Evolutionary conservation across 1,284 basidiomycete species (phyloP).

Genomic region (Cystobasidium pallidum): DNA sequence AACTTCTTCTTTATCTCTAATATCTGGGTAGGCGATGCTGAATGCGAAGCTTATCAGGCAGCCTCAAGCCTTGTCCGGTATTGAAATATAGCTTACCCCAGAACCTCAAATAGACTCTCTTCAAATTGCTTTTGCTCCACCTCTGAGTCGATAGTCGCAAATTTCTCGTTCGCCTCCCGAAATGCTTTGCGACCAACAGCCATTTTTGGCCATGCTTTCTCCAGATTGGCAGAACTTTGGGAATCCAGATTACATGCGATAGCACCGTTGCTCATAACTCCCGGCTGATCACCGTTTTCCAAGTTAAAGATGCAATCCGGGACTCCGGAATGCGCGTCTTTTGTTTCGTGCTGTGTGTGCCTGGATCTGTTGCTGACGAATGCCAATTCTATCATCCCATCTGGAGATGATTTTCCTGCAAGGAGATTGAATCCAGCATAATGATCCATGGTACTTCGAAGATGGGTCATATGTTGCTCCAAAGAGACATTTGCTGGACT

Average conservation of each 20-base stretch:
- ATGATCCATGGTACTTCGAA: conserved; percentile 44
- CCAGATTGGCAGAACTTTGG: conserved; percentile 2
- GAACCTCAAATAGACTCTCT: conserved; percentile 39
- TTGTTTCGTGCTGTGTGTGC: not conserved
- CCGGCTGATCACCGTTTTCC: conserved; percentile 8
- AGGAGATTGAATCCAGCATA: conserved; percentile 52
- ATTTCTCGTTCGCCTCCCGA: not conserved
- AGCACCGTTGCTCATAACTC: conserved; percentile 48
- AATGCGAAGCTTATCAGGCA: not conserved
- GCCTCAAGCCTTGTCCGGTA: not conserved
- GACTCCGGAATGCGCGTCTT: conserved; percentile 6
- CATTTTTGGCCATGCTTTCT: conserved; percentile 51
- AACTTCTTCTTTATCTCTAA: conserved; percentile 47
- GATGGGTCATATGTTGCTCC: conserved; percentile 36
- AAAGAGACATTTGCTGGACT: not conserved
- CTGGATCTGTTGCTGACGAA: conserved; percentile 50
- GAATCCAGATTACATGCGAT: conserved; percentile 32
- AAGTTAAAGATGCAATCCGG: conserved; percentile 30
- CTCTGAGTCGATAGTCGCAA: not conserved
- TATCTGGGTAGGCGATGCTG: conserved; percentile 28
- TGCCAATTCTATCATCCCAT: conserved; percentile 40
- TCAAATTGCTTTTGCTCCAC: conserved; percentile 35
- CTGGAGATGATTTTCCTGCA: conserved; percentile 41
- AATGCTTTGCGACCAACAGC: conserved; percentile 46
- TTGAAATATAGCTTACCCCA: conserved; percentile 45